A percentile compares a stretch with the other conserved stretches of the same genome.
phyloP scores from a whole-genome alignment of 441 rosid genomes.

The Bruguiera hainesii region DNA sequence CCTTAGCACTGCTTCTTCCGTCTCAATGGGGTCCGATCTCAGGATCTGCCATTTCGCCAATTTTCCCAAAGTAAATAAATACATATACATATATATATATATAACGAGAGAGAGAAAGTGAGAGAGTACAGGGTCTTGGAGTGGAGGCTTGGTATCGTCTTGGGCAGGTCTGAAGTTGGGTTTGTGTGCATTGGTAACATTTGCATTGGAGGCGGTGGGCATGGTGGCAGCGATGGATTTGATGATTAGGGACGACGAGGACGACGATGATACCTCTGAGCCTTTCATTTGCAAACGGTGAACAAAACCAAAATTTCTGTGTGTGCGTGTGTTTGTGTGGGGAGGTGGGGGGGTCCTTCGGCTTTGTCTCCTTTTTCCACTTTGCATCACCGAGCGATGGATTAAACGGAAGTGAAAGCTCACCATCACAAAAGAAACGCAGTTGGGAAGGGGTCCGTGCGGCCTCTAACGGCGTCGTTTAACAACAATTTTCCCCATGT shows the following conservation, averaged over 20 bases:
- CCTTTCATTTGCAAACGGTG: slow-evolving; percentile 26
- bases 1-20: slow-evolving; percentile 72
- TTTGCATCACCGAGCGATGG: too few species aligned
- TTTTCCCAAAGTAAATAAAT: background rate
- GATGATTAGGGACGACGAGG: slow-evolving; percentile 13
- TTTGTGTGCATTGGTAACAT: slow-evolving; percentile 25
- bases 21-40: slow-evolving; percentile 78
- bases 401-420: too few species aligned
- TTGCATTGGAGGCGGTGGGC: background rate
- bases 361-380: too few species aligned
- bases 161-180: slow-evolving; percentile 48
- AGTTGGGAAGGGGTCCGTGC: too few species aligned
- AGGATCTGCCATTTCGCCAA: slow-evolving; percentile 38
- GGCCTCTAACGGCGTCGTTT: too few species aligned
- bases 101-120: slow-evolving; percentile 4
- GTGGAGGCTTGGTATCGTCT: slow-evolving; percentile 59
- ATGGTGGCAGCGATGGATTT: slow-evolving; percentile 6
- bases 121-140: slow-evolving; percentile 53
- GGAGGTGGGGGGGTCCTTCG: too few species aligned
- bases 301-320: too few species aligned
- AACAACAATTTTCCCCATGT: too few species aligned
- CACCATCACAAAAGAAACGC: too few species aligned
- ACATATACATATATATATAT: background rate
- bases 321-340: too few species aligned
- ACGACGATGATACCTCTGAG: slow-evolving; percentile 19